Conservation (phyloP, 257 asterid genomes). For the Cinchona pubescens region DNA sequence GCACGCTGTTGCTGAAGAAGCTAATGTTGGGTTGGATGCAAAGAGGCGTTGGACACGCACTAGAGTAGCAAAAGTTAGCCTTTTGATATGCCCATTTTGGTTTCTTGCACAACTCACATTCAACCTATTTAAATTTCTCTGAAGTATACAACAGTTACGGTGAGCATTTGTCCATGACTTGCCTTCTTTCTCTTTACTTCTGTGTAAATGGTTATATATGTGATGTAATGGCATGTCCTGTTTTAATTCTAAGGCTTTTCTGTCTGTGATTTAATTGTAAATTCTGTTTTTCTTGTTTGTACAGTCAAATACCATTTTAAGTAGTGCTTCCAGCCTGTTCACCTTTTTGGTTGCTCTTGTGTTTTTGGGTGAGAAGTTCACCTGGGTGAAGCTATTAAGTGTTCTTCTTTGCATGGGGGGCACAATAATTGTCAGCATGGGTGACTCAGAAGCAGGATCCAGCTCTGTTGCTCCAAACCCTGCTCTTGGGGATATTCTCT, state of each 20-base stretch:
- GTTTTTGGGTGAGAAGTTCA: slow-evolving; percentile 81
- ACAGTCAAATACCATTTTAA: slow-evolving; percentile 89
- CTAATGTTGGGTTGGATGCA: slow-evolving; percentile 49
- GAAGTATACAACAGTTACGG: slow-evolving; percentile 93
- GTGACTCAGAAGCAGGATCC: slow-evolving; percentile 58
- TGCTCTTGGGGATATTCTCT: slow-evolving; percentile 63
- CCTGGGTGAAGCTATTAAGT: slow-evolving; percentile 78
- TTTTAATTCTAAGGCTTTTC: not conserved
- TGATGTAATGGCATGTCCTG: not conserved
- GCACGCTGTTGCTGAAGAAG: slow-evolving; percentile 17
- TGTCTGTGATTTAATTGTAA: slow-evolving; percentile 13
- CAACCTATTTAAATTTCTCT: slow-evolving; percentile 87
- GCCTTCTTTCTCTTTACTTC: slow-evolving; percentile 2
- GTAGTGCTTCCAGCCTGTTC: slow-evolving; percentile 92
- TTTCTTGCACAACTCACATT: slow-evolving; percentile 90
- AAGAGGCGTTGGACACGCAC: slow-evolving; percentile 90
- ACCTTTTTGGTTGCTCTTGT: slow-evolving; percentile 86
- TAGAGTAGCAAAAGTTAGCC: slow-evolving; percentile 85
- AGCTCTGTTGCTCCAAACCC: slow-evolving; percentile 59
- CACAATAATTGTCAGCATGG: slow-evolving; percentile 76
- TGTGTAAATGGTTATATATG: not conserved
- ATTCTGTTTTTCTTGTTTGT: slow-evolving; percentile 23
- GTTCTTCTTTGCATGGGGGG: slow-evolving; percentile 98
- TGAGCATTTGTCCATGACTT: slow-evolving; percentile 33
- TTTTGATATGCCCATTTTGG: slow-evolving; percentile 88